Conservation (phyloP, 768 basidiomycete genomes). For the Mycena kentingensis region DNA sequence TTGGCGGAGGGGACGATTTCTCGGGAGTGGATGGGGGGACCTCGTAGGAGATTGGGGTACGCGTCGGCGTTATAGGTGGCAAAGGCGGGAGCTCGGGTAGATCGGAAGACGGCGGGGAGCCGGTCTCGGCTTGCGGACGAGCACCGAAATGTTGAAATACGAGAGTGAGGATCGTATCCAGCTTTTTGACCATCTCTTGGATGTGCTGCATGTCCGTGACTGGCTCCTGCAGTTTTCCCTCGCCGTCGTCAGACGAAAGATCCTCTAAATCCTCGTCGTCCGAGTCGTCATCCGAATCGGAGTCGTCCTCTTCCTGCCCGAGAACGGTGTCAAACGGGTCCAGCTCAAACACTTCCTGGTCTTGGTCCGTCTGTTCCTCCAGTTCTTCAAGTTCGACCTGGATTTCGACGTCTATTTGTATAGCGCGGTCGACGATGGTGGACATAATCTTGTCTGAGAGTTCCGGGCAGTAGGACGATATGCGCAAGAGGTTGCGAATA, state of each 20-base stretch:
- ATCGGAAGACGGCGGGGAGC: constrained; percentile 28
- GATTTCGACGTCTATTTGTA: constrained; percentile 97
- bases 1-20: constrained; percentile 19
- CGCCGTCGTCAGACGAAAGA: constrained; percentile 68
- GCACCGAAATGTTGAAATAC: constrained; percentile 79
- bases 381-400: constrained; percentile 94
- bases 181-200: constrained; percentile 86
- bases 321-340: constrained; percentile 87
- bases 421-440: constrained; percentile 88
- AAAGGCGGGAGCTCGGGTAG: constrained; percentile 40
- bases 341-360: constrained; percentile 66
- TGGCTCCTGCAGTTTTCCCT: constrained; percentile 40
- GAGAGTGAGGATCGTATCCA: constrained; percentile 84
- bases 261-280: constrained; percentile 67
- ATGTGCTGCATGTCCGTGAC: constrained; percentile 66
- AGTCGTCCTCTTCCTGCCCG: constrained; percentile 70
- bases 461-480: constrained; percentile 88
- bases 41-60: constrained; percentile 21
- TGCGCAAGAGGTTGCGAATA: constrained; percentile 82
- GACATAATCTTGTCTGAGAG: constrained; percentile 81
- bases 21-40: constrained; percentile 32
- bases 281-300: constrained; percentile 56
- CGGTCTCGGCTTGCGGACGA: constrained; percentile 22
- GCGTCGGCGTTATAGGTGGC: constrained; percentile 24
- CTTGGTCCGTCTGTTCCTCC: constrained; percentile 50